Evolutionary conservation across 768 basidiomycete genomes (phyloP).

Genomic region (Naganishia friedmannii): DNA sequence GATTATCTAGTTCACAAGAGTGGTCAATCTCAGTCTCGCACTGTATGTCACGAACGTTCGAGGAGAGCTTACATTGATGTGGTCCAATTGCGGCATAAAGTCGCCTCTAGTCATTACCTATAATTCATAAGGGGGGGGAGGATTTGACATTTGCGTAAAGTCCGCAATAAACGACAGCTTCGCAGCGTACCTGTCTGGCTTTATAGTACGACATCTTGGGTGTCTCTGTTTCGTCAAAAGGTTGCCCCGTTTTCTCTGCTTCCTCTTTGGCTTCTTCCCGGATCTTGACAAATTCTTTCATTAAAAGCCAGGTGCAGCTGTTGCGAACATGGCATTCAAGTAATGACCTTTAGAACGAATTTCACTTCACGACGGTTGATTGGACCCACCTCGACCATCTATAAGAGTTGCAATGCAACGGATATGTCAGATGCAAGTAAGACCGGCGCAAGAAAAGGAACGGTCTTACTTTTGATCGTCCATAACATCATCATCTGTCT

Average conservation of each 20-base stretch:
- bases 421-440: background rate
- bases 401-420: background rate
- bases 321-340: constrained; percentile 72
- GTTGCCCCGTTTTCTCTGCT: constrained; percentile 23
- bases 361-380: background rate
- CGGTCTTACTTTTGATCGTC: constrained; percentile 66
- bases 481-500: constrained; percentile 56
- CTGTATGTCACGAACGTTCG: background rate
- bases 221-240: constrained; percentile 17
- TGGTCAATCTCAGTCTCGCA: background rate
- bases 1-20: constrained; percentile 58
- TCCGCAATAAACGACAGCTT: too few relatives aligned
- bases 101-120: constrained; percentile 56
- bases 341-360: constrained; percentile 25
- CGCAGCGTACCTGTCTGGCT: constrained; percentile 19
- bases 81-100: constrained; percentile 63
- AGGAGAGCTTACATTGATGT: constrained; percentile 53
- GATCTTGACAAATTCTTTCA: constrained; percentile 69
- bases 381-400: constrained; percentile 30
- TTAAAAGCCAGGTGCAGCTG: constrained; percentile 74
- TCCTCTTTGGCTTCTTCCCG: constrained; percentile 45
- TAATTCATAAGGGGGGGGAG: background rate
- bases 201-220: constrained; percentile 31
- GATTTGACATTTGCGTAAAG: background rate
- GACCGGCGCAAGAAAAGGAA: background rate